Evolutionary conservation across 23 red algal genomes (phyloP), one percentile per base, ranked within the genome.

Genomic region (Cyanidiococcus yangmingshanensis): DNA sequence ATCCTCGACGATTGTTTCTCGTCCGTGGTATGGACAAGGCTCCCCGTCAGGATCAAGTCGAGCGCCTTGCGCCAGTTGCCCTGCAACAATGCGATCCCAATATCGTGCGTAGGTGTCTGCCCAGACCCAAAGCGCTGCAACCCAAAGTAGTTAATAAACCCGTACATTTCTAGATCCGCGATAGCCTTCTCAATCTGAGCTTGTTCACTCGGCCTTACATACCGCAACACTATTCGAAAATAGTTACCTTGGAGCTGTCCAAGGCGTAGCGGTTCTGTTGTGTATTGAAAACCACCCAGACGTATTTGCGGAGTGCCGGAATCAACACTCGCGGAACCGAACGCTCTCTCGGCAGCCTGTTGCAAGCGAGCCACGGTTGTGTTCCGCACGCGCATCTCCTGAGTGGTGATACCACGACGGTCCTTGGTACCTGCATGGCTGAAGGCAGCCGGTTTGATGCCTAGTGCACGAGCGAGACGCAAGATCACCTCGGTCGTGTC

Each of bases 61-160:
- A 82, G 84, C 12, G 83, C 94, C 25, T 91, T 71, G 57, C 83
- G 77, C 57, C 75, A 92, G 50, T 91, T 82, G 1, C 79, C 80
- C 24, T 86, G 82, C 1, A 98, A 76, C 40, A 98, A 45, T 17
- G 80, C 85, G 71, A 89, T 86, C 0, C 94, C 94, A 21, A 90
- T 87, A 2, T 58, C 76, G 76, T 98, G 94, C 1, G 88, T 98
- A 0, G 83, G 68, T 2, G 76, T 77, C 1, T 77, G 85, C 25
- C 94, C 88, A 31, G 86, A 84, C 2, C 94, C 94, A 79, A 98
- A 98, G 2, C 94, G 84, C 58, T 98, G 94, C 38, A 98, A 59
- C 16, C 94, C 94, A 79, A 89, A 98, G 59, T 98, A 98, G 40
- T 98, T 98, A 75, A 98, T 81, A 76, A 98, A 98, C n/a, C 94